Conservation (phyloP, 2,329 filamentous ascomycete species). For the Aspergillus intermedius region DNA sequence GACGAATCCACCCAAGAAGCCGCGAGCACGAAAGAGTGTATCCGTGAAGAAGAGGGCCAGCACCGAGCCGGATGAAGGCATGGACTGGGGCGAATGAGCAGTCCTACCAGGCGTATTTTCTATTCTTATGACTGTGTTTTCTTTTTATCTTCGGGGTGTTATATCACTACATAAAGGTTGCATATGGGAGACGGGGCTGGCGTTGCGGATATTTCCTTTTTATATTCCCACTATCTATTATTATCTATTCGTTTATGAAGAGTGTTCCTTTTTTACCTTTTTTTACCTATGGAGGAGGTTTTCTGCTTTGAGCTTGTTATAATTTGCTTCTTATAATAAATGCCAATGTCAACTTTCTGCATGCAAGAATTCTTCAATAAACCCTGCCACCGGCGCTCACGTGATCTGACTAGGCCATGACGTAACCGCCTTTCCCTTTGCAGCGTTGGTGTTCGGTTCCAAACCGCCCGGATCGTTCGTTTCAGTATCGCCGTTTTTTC, state of each 20-base stretch:
- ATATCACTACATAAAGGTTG: slow-evolving; percentile 15
- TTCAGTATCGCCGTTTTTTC: neutral
- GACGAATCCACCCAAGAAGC: slow-evolving; percentile 32
- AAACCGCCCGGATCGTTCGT: slow-evolving; percentile 1
- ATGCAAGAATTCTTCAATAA: no score
- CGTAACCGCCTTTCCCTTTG: neutral
- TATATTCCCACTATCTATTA: neutral
- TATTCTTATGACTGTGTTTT: slow-evolving; percentile 9
- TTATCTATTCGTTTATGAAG: neutral
- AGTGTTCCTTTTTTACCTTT: no score
- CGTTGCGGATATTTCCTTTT: slow-evolving; percentile 14
- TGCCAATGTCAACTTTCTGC: no score
- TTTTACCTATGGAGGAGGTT: neutral
- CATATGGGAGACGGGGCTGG: slow-evolving; percentile 13
- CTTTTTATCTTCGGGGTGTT: neutral
- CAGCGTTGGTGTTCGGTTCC: slow-evolving; percentile 1
- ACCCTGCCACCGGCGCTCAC: neutral
- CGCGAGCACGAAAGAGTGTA: slow-evolving; percentile 30
- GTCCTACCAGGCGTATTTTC: slow-evolving; percentile 4
- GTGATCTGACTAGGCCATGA: neutral
- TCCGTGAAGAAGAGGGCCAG: slow-evolving; percentile 32
- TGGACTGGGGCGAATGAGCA: slow-evolving; percentile 16
- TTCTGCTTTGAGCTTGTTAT: no score
- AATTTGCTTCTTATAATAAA: no score
- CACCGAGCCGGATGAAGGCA: slow-evolving; percentile 31